Evolutionary conservation across 768 basidiomycete species (phyloP).

Genomic region (Auricularia auricula-judae): DNA sequence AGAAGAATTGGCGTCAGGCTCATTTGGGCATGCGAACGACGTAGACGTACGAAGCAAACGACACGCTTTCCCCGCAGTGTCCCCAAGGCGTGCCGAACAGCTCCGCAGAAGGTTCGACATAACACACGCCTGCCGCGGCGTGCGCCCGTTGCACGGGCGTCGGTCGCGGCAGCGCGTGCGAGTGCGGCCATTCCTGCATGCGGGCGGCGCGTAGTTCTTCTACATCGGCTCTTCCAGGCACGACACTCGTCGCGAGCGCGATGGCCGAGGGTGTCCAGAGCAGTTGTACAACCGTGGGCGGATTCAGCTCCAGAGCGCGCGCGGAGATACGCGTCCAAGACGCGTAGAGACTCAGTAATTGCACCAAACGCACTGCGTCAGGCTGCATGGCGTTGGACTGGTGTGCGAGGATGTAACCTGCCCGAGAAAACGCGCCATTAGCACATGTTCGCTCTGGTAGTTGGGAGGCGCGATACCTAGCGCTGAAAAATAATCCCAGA

Average conservation of each 20-base stretch:
- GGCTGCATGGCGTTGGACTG: not conserved
- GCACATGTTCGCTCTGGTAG: not conserved
- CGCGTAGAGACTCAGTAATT: not conserved
- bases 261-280: not conserved
- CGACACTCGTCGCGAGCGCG: not conserved
- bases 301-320: not conserved
- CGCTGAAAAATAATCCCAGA: not conserved
- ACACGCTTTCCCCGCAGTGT: not conserved
- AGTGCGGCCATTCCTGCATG: not conserved
- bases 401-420: not conserved
- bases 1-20: not conserved
- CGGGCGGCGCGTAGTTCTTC: not conserved
- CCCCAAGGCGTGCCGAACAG: not conserved
- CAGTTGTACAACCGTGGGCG: not conserved
- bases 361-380: not conserved
- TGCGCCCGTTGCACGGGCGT: not conserved
- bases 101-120: not conserved
- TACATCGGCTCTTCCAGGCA: not conserved
- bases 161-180: not conserved
- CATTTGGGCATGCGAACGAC: not conserved
- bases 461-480: not conserved
- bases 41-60: not conserved
- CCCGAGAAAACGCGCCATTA: not conserved
- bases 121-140: not conserved
- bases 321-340: not conserved